Percentiles rank a stretch among this genome's conserved stretches.
Evolutionary conservation across 2,329 filamentous ascomycete genomes (phyloP).

Genomic region (Huntiella omanensis): DNA sequence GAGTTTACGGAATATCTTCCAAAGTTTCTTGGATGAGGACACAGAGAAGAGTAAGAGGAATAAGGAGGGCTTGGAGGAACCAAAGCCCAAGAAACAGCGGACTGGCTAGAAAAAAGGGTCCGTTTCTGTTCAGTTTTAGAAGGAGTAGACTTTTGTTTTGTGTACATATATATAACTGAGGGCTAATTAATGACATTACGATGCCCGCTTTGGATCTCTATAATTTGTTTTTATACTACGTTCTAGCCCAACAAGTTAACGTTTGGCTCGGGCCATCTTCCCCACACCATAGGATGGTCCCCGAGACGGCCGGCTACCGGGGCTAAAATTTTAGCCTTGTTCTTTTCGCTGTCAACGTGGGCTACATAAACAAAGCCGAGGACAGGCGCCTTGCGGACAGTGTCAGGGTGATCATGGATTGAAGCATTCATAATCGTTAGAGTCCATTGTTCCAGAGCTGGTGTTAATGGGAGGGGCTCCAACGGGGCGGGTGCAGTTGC

Average conservation of each 20-base stretch:
- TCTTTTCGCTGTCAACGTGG: conserved; percentile 72
- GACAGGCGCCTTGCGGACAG: conserved; percentile 62
- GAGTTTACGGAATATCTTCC: conserved; percentile 52
- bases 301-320: conserved; percentile 71
- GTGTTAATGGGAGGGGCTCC: conserved; percentile 41
- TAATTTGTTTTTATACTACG: neutral
- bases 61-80: neutral
- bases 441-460: conserved; percentile 59
- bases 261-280: conserved; percentile 69
- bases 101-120: neutral
- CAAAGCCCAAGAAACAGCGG: conserved; percentile 1
- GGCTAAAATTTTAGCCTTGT: conserved; percentile 61
- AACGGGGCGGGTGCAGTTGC: conserved; percentile 17
- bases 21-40: conserved; percentile 31
- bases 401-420: conserved; percentile 47
- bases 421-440: conserved; percentile 70
- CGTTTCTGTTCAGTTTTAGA: neutral
- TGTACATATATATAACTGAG: neutral
- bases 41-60: neutral
- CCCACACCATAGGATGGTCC: conserved; percentile 63
- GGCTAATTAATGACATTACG: neutral
- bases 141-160: neutral
- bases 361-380: conserved; percentile 89
- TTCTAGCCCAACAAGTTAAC: conserved; percentile 49
- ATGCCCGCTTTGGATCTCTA: neutral